These are phyloP conservation scores for Asterella californica DNA, from an alignment of 225 moss, liverwort and hornwort genomes.

Conservation along the genomic window DNA sequence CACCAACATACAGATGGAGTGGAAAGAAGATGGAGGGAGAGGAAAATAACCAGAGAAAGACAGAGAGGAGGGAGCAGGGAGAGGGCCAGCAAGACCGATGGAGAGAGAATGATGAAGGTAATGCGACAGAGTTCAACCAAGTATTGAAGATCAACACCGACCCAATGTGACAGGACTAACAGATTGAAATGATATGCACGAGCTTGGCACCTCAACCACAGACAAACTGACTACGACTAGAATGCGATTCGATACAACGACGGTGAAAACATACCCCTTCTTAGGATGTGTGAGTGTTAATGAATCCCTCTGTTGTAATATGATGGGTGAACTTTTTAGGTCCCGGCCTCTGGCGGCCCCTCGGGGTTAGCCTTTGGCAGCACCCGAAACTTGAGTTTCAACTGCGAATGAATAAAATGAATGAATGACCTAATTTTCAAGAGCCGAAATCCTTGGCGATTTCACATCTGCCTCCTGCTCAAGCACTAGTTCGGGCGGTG, in stretches of 20 bases:
- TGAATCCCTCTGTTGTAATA: constrained; percentile 11
- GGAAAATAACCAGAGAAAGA: neutral
- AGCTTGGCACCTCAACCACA: neutral
- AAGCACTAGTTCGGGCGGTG: constrained; percentile 3
- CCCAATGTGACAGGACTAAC: neutral
- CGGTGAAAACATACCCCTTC: constrained; percentile 11
- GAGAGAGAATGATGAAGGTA: neutral
- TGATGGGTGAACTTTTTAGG: constrained; percentile 14
- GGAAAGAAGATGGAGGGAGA: neutral
- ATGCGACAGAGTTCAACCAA: neutral
- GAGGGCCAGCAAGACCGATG: neutral
- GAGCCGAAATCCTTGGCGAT: constrained; percentile 18
- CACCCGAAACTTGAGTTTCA: constrained; percentile 12
- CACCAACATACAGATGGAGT: neutral
- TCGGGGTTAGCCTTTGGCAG: constrained; percentile 11
- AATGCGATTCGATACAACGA: constrained; percentile 3
- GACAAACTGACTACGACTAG: neutral
- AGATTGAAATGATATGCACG: neutral
- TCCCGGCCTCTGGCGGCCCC: neutral
- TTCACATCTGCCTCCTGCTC: constrained; percentile 24
- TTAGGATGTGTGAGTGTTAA: neutral
- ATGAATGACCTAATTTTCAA: constrained; percentile 27
- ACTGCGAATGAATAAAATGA: constrained; percentile 20
- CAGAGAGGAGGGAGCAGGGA: neutral
- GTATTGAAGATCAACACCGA: neutral